Evolutionary conservation across 176 grass and related monocot genomes (phyloP), one percentile per base, ranked within the genome.

Genomic region (Carex scoparia): DNA sequence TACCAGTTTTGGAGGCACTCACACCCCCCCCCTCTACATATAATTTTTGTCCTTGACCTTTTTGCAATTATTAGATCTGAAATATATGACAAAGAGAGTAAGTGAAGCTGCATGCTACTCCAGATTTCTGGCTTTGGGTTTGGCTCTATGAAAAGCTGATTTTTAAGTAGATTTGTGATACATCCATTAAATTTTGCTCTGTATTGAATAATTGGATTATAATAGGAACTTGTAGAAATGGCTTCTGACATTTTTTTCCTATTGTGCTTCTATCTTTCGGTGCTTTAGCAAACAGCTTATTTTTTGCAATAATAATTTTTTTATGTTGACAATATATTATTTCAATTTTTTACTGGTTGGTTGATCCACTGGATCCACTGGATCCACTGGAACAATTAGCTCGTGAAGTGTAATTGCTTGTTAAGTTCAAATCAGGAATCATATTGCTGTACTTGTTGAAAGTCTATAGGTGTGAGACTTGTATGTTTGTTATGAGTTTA

Each of bases 21-120:
- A 23, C 23, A 23, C 12, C 2, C 3, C 4, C 14, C 13, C 6
- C 14, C 4, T 76, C 72, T 30, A 31, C 72, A 27, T 46, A 23
- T 8, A 3, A 1, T 19, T 72, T 23, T 75, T 89, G 38, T 84
- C 88, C 88, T 84, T 89, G 61, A 89, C 61, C 10, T 3, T 84
- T 79, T 86, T 66, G 23, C 23, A 23, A 23, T 23, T 68, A 40
- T 40, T 37, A 90, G 88, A 86, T 82, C 80, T 56, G 84, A 90
- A 66, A 77, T 90, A 58, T 90, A 90, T 69, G 84, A 90, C 53
- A 79, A 84, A 10, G 84, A 90, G 61, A 90, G 88, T 70, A 90
- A 90, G 49, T 90, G 84, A 90, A 79, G 74, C 31, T 62, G 13
- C 66, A 70, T 42, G 15, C 49, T 23, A 48, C 32, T 64, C 61